Conservation (phyloP, 257 asterid species). For the Plantago major region DNA sequence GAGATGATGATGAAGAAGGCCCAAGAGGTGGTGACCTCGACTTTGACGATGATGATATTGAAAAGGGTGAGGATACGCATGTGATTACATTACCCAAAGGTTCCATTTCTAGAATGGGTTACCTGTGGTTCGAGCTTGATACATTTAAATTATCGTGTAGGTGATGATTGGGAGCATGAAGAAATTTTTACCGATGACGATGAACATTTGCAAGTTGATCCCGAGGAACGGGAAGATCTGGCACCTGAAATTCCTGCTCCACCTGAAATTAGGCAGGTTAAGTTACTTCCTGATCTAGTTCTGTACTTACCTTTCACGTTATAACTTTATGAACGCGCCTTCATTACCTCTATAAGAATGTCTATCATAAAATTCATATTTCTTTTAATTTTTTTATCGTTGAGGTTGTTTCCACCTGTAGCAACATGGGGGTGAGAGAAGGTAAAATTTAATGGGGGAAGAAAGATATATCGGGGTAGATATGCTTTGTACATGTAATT, state of each 20-base stretch:
- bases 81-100: not conserved
- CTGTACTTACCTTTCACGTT: no score
- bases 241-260: slow-evolving; percentile 98
- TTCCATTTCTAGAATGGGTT: not conserved
- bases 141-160: slow-evolving; percentile 29
- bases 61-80: slow-evolving; percentile 55
- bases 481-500: no score
- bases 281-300: not conserved
- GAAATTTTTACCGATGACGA: slow-evolving; percentile 97
- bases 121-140: not conserved
- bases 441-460: no score
- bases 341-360: no score
- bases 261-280: slow-evolving; percentile 95
- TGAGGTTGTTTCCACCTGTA: no score
- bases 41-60: slow-evolving; percentile 89
- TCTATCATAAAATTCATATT: no score
- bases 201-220: slow-evolving; percentile 78
- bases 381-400: no score
- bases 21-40: slow-evolving; percentile 98
- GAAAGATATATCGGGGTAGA: no score
- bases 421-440: no score
- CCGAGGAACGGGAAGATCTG: slow-evolving; percentile 93
- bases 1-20: slow-evolving; percentile 97
- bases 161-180: slow-evolving; percentile 99
- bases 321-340: no score